These are phyloP conservation scores for Phyllosticta citrichinensis DNA, from an alignment of 2,329 filamentous ascomycete genomes.

Conservation along the genomic window DNA sequence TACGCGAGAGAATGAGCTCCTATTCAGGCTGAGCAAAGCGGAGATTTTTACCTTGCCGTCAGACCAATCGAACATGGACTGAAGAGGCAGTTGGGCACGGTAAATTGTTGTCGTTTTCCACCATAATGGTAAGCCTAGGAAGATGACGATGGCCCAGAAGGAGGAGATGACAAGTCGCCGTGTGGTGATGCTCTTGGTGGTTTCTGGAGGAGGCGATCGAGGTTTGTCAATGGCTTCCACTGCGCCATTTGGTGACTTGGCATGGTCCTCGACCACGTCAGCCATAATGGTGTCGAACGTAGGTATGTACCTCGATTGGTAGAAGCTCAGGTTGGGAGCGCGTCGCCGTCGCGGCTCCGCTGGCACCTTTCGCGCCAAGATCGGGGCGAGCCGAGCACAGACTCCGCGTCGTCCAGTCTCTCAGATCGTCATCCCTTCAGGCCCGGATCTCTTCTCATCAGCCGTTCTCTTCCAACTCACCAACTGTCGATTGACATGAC, in stretches of 20 bases:
- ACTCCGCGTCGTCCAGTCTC: not conserved
- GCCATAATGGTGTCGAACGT: not conserved
- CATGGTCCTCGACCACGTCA: not conserved
- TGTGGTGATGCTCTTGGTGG: conserved; percentile 54
- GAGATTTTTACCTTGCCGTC: conserved; percentile 62
- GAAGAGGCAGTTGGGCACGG: conserved; percentile 70
- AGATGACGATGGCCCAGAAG: conserved; percentile 80
- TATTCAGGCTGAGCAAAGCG: not conserved
- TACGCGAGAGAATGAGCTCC: conserved; percentile 29
- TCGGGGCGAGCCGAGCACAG: not conserved
- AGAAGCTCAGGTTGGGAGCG: not conserved
- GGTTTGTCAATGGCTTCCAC: not conserved
- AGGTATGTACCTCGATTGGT: not conserved
- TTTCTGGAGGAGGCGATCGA: conserved; percentile 62
- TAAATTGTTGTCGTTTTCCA: conserved; percentile 91
- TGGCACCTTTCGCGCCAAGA: not conserved
- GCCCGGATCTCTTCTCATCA: too few relatives aligned
- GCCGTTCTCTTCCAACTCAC: too few relatives aligned
- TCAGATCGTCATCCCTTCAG: not conserved
- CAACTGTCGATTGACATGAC: too few relatives aligned
- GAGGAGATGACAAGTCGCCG: conserved; percentile 70
- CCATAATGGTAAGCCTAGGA: conserved; percentile 87
- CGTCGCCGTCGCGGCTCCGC: not conserved
- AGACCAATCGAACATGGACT: conserved; percentile 84
- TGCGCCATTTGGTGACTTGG: not conserved